Conservation (phyloP, 1,284 basidiomycete genomes). For the Stygiomarasmius scandens region DNA sequence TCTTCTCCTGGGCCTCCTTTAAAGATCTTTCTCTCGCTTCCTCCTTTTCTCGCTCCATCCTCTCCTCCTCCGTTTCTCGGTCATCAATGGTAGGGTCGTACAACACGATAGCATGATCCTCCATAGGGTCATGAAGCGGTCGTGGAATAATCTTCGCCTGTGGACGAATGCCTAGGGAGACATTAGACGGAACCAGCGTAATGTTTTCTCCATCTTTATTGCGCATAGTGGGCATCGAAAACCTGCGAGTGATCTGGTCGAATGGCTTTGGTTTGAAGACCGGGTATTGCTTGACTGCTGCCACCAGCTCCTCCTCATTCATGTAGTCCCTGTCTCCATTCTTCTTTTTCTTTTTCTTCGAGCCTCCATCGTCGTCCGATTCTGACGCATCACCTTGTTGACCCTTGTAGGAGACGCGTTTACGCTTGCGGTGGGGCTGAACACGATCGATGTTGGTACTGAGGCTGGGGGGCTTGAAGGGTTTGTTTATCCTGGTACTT, state of each 20-base stretch:
- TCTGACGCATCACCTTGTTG: constrained; percentile 56
- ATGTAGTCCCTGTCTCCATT: constrained; percentile 57
- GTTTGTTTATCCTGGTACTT: constrained; percentile 72
- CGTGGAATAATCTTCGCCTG: constrained; percentile 85
- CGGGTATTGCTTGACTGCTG: constrained; percentile 76
- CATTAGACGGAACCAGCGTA: constrained; percentile 65
- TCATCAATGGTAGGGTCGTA: constrained; percentile 97
- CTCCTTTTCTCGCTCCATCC: constrained; percentile 67
- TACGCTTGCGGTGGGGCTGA: constrained; percentile 78
- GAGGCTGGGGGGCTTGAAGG: constrained; percentile 76
- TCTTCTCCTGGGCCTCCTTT: constrained; percentile 70
- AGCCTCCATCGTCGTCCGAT: constrained; percentile 50
- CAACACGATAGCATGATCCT: constrained; percentile 95
- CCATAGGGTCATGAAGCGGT: constrained; percentile 95
- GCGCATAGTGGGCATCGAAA: constrained; percentile 88
- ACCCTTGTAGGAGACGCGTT: constrained; percentile 80
- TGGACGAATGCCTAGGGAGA: constrained; percentile 86
- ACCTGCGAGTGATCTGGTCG: constrained; percentile 63
- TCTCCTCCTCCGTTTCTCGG: constrained; percentile 84
- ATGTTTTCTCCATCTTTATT: constrained; percentile 79
- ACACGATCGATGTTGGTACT: constrained; percentile 49
- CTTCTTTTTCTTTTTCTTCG: constrained; percentile 64
- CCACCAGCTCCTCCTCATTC: constrained; percentile 59
- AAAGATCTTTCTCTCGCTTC: constrained; percentile 66
- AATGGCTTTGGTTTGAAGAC: constrained; percentile 86